phyloP scores from a whole-genome alignment of 805 yeast genomes.

The Saturnispora dispora region DNA sequence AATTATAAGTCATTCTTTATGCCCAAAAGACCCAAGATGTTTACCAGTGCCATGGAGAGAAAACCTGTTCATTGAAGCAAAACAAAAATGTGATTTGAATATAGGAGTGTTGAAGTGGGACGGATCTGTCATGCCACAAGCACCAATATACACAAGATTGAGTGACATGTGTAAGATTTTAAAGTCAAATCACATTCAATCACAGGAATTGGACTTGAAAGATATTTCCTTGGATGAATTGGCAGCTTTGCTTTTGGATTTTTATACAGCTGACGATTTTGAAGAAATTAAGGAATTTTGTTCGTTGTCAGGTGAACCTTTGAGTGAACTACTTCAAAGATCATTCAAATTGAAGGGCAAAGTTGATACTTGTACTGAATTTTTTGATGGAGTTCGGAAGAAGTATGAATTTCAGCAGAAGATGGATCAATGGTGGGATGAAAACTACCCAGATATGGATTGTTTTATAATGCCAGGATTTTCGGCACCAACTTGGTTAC shows the following conservation, averaged over 20 bases:
- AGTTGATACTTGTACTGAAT: conserved; percentile 20
- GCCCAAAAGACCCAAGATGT: conserved; percentile 41
- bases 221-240: conserved; percentile 24
- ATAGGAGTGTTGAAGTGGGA: conserved; percentile 42
- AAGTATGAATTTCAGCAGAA: conserved; percentile 30
- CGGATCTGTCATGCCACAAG: conserved; percentile 40
- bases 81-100: conserved; percentile 25
- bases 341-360: conserved; percentile 16
- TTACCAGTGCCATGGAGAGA: conserved; percentile 44
- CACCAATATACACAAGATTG: conserved; percentile 44
- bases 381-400: conserved; percentile 33
- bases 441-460: conserved; percentile 28
- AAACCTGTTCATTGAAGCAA: conserved; percentile 3
- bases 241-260: conserved; percentile 18
- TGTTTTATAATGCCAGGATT: conserved; percentile 42
- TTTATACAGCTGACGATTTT: conserved; percentile 21
- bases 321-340: conserved; percentile 14
- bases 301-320: conserved; percentile 26
- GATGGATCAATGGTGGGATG: conserved; percentile 33
- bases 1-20: conserved; percentile 34
- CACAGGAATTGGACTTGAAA: conserved; percentile 16
- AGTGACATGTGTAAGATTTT: conserved; percentile 22
- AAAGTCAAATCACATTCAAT: background rate
- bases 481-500: conserved; percentile 33
- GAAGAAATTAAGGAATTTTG: conserved; percentile 20